These are phyloP conservation scores for Phyllosticta citriasiana DNA, from an alignment of 2,329 filamentous ascomycete genomes.

Conservation along the genomic window DNA sequence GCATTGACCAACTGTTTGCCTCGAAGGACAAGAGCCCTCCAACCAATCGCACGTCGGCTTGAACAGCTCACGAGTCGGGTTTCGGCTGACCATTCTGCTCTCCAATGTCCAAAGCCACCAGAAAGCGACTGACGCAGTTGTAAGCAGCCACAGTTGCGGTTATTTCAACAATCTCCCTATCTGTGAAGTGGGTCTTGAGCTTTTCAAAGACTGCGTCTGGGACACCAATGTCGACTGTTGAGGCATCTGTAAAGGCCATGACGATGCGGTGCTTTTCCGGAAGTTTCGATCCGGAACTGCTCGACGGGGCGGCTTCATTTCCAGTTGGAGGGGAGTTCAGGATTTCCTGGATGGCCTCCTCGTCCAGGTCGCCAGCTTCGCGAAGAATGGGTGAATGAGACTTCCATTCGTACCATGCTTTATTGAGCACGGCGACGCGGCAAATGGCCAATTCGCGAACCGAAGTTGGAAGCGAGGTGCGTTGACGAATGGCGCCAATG, in stretches of 20 bases:
- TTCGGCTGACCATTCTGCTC: slow-evolving; percentile 27
- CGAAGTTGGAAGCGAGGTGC: slow-evolving; percentile 38
- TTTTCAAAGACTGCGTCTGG: slow-evolving; percentile 56
- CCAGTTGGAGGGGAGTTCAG: slow-evolving; percentile 14
- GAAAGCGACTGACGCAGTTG: slow-evolving; percentile 75
- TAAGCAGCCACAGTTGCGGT: slow-evolving; percentile 71
- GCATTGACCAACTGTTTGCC: too few species aligned
- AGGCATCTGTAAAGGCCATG: slow-evolving; percentile 67
- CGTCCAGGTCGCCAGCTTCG: slow-evolving; percentile 48
- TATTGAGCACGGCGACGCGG: slow-evolving; percentile 69
- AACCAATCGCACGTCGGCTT: background rate
- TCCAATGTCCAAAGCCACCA: slow-evolving; percentile 66
- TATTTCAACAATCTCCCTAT: slow-evolving; percentile 70
- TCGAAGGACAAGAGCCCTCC: background rate
- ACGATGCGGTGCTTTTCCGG: slow-evolving; percentile 57
- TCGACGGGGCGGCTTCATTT: background rate
- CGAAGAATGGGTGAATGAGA: slow-evolving; percentile 62
- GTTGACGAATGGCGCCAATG: slow-evolving; percentile 45
- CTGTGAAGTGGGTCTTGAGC: slow-evolving; percentile 52
- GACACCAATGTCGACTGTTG: slow-evolving; percentile 67
- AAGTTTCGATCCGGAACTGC: slow-evolving; percentile 25
- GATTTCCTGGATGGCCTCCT: slow-evolving; percentile 30
- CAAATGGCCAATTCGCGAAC: slow-evolving; percentile 72
- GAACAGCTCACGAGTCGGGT: background rate
- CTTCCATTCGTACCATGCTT: slow-evolving; percentile 77